Percentiles rank a stretch among this genome's conserved stretches.
Conservation (phyloP, 768 basidiomycete genomes). For the Trametes cinnabarina region DNA sequence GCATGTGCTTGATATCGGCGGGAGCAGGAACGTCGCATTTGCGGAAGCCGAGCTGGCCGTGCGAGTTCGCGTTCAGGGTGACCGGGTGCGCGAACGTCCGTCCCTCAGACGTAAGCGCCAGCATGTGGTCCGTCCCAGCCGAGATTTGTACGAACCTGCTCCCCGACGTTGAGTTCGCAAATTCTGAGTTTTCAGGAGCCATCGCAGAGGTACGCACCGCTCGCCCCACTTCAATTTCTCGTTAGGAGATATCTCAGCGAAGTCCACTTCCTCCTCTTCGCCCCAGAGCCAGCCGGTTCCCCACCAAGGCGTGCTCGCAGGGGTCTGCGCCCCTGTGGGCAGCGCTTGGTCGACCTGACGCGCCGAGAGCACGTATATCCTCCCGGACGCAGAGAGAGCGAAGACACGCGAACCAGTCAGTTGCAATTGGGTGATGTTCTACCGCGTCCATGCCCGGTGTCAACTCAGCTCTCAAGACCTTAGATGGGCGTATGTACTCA, state of each 20-base stretch:
- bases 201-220: constrained; percentile 41
- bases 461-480: too few species aligned
- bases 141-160: constrained; percentile 70
- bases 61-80: constrained; percentile 68
- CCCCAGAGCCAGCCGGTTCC: constrained; percentile 58
- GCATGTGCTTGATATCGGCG: constrained; percentile 23
- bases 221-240: constrained; percentile 62
- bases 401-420: constrained; percentile 62
- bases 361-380: constrained; percentile 66
- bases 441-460: not conserved
- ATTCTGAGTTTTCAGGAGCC: too few species aligned
- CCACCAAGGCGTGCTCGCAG: constrained; percentile 58
- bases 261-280: constrained; percentile 50
- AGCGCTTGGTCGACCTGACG: constrained; percentile 46
- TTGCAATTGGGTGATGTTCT: constrained; percentile 72
- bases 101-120: constrained; percentile 70
- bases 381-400: constrained; percentile 76
- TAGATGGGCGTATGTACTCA: constrained; percentile 26
- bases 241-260: constrained; percentile 58
- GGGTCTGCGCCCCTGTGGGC: constrained; percentile 37
- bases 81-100: constrained; percentile 79
- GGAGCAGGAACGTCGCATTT: constrained; percentile 50
- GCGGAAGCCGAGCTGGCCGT: constrained; percentile 82
- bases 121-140: constrained; percentile 67
- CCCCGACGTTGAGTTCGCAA: too few species aligned